Evolutionary conservation across 2,329 filamentous ascomycete genomes (phyloP), one percentile per base, ranked within the genome.

Genomic region (Aspergillaceae sp.): DNA sequence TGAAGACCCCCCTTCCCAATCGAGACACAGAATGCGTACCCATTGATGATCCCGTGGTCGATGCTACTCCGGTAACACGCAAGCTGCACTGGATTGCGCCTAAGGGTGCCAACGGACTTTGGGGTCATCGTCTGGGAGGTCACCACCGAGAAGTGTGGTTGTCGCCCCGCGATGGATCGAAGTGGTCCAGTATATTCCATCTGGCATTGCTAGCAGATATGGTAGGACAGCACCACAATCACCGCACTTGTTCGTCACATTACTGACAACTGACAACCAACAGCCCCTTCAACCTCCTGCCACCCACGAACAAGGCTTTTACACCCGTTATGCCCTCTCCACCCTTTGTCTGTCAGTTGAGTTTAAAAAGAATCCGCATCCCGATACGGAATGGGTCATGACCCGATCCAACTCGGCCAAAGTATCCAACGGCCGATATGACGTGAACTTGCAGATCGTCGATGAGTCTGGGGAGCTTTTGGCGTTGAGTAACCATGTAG

Each of bases 91-190:
- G 53, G 55, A 42, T 56, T 11, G 51, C 54, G 2, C 53, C 55
- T 4, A 48, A 45, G 35, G 50, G 50, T 7, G 32, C 49, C 4
- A 42, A 52, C 34, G 52, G 50, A 19, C 47, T 56, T 29, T 57
- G 55, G 54, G 55, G 55, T n/a, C 55, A 57, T 26, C 45, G 55
- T 7, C 41, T 57, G 3, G 55, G 55, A 7, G 53, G 55, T 3
- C 54, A 57, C 37, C 32, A 53, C 10, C 49, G 55, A 5, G 55
- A 57, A 30, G 51, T 56, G 3, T 57, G 54, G 55, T 30, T 57
- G 7, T 56, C 55, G 4, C 53, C 55, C 40, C 48, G 49, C n/a
- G 54, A 56, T 40, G 51, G 52, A 5, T 51, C 52, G 6, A 48
- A 34, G 27, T 45, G 55, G 38, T 51, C 50, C 9, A 45, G 52